phyloP scores from a whole-genome alignment of 305 asterid species.

The Euphrasia arctica region DNA sequence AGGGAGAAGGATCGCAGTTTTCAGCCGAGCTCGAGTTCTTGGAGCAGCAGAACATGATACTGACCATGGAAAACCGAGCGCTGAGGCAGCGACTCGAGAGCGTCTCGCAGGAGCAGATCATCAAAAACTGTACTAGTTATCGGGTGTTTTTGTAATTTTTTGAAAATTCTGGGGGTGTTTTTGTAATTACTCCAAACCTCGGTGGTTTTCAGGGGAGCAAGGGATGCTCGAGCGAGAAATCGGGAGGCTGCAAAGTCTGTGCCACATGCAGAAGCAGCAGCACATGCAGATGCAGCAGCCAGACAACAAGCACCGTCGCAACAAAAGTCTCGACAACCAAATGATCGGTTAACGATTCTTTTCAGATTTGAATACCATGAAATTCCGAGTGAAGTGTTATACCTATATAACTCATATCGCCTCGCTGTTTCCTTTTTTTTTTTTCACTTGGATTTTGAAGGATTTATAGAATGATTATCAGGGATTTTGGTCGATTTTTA shows the following conservation, averaged over 20 bases:
- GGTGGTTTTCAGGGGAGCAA: slow-evolving; percentile 56
- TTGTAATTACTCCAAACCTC: no score
- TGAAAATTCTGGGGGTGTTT: no score
- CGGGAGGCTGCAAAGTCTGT: slow-evolving; percentile 57
- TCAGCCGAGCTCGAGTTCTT: slow-evolving; percentile 73
- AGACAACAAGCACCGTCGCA: slow-evolving; percentile 43
- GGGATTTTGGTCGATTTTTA: no score
- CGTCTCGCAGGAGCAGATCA: slow-evolving; percentile 70
- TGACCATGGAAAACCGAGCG: slow-evolving; percentile 80
- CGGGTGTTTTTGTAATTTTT: no score
- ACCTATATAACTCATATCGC: no score
- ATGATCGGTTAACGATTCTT: slow-evolving; percentile 28
- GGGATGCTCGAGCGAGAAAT: slow-evolving; percentile 81
- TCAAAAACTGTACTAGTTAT: slow-evolving; percentile 54
- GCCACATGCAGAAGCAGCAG: slow-evolving; percentile 53
- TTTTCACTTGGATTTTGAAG: no score
- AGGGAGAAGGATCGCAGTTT: slow-evolving; percentile 66
- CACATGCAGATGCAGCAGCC: slow-evolving; percentile 46
- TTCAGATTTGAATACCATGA: slow-evolving; percentile 26
- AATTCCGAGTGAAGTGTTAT: not conserved
- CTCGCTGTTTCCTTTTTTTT: no score
- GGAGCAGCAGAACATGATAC: slow-evolving; percentile 73
- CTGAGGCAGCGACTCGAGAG: slow-evolving; percentile 76
- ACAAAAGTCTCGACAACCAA: slow-evolving; percentile 45
- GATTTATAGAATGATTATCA: no score